A percentile compares a stretch with the other conserved stretches of the same genome.
Conservation (phyloP, 441 rosid genomes). For the Populus hybrid region DNA sequence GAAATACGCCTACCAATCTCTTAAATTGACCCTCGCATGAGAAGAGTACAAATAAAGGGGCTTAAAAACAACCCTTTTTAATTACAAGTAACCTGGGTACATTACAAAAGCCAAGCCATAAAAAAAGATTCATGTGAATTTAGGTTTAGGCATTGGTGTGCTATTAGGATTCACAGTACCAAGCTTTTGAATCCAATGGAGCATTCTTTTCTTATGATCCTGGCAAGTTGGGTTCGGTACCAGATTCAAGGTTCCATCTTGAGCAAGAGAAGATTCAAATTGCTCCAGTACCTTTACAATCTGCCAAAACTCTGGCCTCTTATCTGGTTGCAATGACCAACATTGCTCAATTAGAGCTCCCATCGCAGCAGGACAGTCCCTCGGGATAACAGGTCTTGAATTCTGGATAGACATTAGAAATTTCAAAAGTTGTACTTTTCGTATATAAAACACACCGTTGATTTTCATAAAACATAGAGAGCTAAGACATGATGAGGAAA, state of each 20-base stretch:
- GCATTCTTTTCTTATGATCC: conserved; percentile 77
- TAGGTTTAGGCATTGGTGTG: conserved; percentile 55
- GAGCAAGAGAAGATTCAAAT: conserved; percentile 53
- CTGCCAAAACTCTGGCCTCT: conserved; percentile 96
- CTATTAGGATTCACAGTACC: conserved; percentile 49
- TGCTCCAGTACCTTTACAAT: conserved; percentile 83
- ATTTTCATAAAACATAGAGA: neutral
- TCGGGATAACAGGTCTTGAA: conserved; percentile 75
- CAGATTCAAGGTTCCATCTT: conserved; percentile 64
- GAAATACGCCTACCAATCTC: conserved; percentile 31
- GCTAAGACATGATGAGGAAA: neutral
- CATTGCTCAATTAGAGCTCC: conserved; percentile 87
- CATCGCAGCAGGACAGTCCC: conserved; percentile 67
- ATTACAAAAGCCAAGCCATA: conserved; percentile 32
- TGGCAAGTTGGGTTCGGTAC: conserved; percentile 39
- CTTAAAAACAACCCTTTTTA: conserved; percentile 28
- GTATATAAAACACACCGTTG: neutral
- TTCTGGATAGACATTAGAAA: conserved; percentile 42
- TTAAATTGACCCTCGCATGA: conserved; percentile 24
- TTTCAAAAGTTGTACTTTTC: neutral
- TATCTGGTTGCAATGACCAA: conserved; percentile 82
- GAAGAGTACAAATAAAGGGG: conserved; percentile 26
- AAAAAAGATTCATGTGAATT: conserved; percentile 42
- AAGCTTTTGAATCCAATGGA: conserved; percentile 86
- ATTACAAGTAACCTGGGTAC: conserved; percentile 34